Conservation (phyloP, 352 stramenopile species). For the Detonula confervacea region DNA sequence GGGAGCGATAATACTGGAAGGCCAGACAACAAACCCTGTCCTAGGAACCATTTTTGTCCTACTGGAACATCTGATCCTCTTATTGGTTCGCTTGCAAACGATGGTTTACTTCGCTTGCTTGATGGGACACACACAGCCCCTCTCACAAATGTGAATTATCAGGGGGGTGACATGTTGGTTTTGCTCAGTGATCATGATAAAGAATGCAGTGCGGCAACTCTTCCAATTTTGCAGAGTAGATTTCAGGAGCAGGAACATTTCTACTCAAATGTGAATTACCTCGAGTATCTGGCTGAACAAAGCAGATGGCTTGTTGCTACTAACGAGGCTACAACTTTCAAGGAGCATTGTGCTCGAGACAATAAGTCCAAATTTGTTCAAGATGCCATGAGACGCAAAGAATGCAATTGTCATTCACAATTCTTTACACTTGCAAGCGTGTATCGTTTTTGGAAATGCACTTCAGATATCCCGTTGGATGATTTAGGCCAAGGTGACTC, state of each 20-base stretch:
- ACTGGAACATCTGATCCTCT: constrained; percentile 91
- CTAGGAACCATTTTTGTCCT: constrained; percentile 93
- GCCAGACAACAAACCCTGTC: constrained; percentile 87
- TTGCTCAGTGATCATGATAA: constrained; percentile 91
- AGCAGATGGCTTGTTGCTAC: constrained; percentile 46
- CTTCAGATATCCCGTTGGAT: constrained; percentile 73
- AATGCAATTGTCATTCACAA: constrained; percentile 92
- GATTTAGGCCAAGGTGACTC: constrained; percentile 77
- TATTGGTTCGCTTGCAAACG: constrained; percentile 89
- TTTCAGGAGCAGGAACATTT: constrained; percentile 80
- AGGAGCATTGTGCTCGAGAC: constrained; percentile 88
- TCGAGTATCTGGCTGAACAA: constrained; percentile 62
- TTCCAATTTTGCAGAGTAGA: constrained; percentile 46
- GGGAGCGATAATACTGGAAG: constrained; percentile 88
- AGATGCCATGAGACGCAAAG: constrained; percentile 88
- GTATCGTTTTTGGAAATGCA: constrained; percentile 95
- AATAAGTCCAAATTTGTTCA: constrained; percentile 93
- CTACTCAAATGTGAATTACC: constrained; percentile 79
- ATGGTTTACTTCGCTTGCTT: constrained; percentile 84
- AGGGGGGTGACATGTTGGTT: constrained; percentile 89
- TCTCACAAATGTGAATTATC: constrained; percentile 88
- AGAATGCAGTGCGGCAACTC: constrained; percentile 87
- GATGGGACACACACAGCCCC: constrained; percentile 3
- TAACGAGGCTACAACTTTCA: constrained; percentile 52
- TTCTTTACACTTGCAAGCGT: constrained; percentile 89